A percentile compares a stretch with the other conserved stretches of the same genome.
Evolutionary conservation across 768 basidiomycete species (phyloP).

Genomic region (Cystobasidium ongulense): DNA sequence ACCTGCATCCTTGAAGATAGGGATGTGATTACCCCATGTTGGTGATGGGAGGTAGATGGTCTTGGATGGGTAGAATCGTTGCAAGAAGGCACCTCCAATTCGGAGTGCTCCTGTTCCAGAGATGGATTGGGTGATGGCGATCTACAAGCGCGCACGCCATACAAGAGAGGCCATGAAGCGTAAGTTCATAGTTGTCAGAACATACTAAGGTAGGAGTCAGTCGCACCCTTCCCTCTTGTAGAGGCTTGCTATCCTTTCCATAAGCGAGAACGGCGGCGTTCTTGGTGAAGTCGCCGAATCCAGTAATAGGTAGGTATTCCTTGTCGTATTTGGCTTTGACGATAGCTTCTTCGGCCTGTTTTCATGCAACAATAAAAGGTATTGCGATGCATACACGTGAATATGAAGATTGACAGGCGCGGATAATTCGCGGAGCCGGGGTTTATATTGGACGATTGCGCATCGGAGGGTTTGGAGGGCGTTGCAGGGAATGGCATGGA

Average conservation of each 20-base stretch:
- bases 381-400: no score
- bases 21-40: constrained; percentile 90
- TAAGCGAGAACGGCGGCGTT: constrained; percentile 76
- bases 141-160: constrained; percentile 40
- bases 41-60: constrained; percentile 79
- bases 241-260: constrained; percentile 60
- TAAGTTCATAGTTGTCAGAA: neutral
- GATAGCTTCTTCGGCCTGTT: constrained; percentile 64
- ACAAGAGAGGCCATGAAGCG: neutral
- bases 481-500: neutral
- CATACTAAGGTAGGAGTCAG: neutral
- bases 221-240: constrained; percentile 64
- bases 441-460: neutral
- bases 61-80: constrained; percentile 66
- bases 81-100: constrained; percentile 77
- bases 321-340: constrained; percentile 70
- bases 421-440: neutral
- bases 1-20: constrained; percentile 82
- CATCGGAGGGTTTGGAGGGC: neutral
- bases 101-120: constrained; percentile 96
- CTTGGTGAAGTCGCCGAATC: constrained; percentile 69
- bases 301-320: constrained; percentile 86
- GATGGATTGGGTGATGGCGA: constrained; percentile 67
- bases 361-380: neutral
- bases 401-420: neutral